These are phyloP conservation scores for Penicillium goetzii DNA, from an alignment of 495 filamentous ascomycete genomes.

Conservation along the genomic window DNA sequence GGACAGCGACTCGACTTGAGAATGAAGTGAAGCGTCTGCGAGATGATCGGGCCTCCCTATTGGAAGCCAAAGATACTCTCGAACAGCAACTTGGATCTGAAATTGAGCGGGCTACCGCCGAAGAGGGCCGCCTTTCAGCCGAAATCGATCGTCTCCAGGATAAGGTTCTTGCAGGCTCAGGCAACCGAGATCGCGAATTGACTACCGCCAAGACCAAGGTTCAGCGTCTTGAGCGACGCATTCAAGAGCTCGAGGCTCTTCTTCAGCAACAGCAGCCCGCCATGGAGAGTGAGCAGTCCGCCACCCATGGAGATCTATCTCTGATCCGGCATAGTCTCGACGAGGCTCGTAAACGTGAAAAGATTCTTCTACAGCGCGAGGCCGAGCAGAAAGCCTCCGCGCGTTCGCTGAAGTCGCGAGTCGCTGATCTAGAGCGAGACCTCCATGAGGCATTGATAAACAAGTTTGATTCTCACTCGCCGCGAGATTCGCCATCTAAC, in stretches of 20 bases:
- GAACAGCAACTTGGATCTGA: slow-evolving; percentile 59
- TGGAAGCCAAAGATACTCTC: slow-evolving; percentile 54
- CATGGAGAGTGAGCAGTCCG: slow-evolving; percentile 38
- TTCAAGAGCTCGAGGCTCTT: slow-evolving; percentile 60
- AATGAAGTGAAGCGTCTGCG: slow-evolving; percentile 59
- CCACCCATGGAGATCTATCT: slow-evolving; percentile 59
- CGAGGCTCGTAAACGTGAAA: slow-evolving; percentile 65
- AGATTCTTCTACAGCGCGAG: slow-evolving; percentile 64
- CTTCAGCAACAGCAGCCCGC: slow-evolving; percentile 49
- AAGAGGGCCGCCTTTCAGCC: slow-evolving; percentile 59
- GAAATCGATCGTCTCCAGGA: slow-evolving; percentile 62
- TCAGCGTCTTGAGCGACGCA: slow-evolving; percentile 61
- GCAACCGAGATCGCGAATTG: slow-evolving; percentile 53
- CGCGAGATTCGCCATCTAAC: slow-evolving; percentile 55
- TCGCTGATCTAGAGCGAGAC: slow-evolving; percentile 59
- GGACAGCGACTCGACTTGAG: slow-evolving; percentile 61
- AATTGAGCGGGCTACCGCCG: slow-evolving; percentile 57
- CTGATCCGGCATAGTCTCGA: slow-evolving; percentile 63
- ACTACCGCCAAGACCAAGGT: slow-evolving; percentile 55
- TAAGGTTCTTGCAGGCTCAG: slow-evolving; percentile 45
- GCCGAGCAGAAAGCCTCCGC: slow-evolving; percentile 58
- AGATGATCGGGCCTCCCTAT: slow-evolving; percentile 57
- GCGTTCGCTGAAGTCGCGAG: slow-evolving; percentile 57
- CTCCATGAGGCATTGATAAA: slow-evolving; percentile 57
- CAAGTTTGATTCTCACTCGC: slow-evolving; percentile 50